Evolutionary conservation across 2,329 filamentous ascomycete genomes (phyloP).

Genomic region (Fusarium sp.): DNA sequence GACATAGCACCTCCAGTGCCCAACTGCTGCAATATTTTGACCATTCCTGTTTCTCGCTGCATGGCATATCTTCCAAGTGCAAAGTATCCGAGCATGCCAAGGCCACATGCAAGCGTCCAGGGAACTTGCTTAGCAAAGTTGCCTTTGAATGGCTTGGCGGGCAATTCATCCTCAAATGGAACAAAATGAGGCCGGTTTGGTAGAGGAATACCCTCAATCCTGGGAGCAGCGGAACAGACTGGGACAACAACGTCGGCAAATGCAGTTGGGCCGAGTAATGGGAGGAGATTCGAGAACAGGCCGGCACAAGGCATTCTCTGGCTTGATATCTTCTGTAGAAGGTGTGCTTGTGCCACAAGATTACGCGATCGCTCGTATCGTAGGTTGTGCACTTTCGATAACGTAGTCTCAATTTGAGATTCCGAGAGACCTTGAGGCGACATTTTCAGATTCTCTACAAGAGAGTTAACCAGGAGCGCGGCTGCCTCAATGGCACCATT

Average conservation of each 20-base stretch:
- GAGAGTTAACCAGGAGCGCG: neutral
- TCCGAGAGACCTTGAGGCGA: neutral
- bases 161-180: neutral
- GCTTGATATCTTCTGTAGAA: neutral
- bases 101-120: neutral
- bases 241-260: neutral
- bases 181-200: neutral
- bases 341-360: neutral
- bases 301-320: neutral
- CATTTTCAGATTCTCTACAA: neutral
- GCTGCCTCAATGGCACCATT: slow-evolving; percentile 6
- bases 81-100: neutral
- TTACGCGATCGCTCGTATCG: neutral
- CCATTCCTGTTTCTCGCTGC: neutral
- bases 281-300: neutral
- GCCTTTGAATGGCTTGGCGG: neutral
- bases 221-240: neutral
- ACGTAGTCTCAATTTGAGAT: neutral
- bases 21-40: neutral
- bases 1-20: neutral
- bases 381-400: neutral
- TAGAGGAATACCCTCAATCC: neutral
- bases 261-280: neutral
- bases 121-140: neutral
- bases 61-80: neutral